These are phyloP conservation scores for Quercus robur DNA, from an alignment of 306 rosid genomes.

Conservation along the genomic window DNA sequence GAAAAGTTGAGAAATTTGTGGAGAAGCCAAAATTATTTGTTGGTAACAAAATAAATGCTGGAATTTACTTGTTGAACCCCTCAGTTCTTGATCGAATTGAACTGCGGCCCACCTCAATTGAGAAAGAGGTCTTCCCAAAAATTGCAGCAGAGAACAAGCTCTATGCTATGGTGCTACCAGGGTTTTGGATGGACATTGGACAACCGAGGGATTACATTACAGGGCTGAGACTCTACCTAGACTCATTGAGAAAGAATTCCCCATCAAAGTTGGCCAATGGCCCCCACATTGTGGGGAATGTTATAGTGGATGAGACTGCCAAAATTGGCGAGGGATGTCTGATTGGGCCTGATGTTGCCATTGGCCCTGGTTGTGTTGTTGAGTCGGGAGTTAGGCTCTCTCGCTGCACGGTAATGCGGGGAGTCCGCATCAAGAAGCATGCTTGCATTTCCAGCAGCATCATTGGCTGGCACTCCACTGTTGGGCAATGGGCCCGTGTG, in stretches of 20 bases:
- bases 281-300: conserved; percentile 82
- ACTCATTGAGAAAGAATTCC: conserved; percentile 73
- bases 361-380: conserved; percentile 85
- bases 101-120: conserved; percentile 97
- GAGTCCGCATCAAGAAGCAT: conserved; percentile 78
- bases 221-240: conserved; percentile 81
- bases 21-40: conserved; percentile 97
- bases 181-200: conserved; percentile 99
- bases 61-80: conserved; percentile 84
- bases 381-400: conserved; percentile 97
- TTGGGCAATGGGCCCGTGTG: conserved; percentile 97
- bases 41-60: conserved; percentile 99
- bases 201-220: conserved; percentile 94
- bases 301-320: conserved; percentile 85
- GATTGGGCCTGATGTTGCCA: conserved; percentile 97
- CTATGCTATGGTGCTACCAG: conserved; percentile 95
- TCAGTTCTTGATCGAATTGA: conserved; percentile 85
- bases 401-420: conserved; percentile 90
- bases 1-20: conserved; percentile 89
- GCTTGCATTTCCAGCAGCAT: conserved; percentile 93
- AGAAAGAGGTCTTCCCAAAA: conserved; percentile 92
- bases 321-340: conserved; percentile 92
- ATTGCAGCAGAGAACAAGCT: conserved; percentile 85
- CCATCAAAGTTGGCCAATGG: conserved; percentile 74
- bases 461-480: conserved; percentile 96